Base-by-base conservation (phyloP, 176 grass and related monocot species). In the Avena insularis region DNA sequence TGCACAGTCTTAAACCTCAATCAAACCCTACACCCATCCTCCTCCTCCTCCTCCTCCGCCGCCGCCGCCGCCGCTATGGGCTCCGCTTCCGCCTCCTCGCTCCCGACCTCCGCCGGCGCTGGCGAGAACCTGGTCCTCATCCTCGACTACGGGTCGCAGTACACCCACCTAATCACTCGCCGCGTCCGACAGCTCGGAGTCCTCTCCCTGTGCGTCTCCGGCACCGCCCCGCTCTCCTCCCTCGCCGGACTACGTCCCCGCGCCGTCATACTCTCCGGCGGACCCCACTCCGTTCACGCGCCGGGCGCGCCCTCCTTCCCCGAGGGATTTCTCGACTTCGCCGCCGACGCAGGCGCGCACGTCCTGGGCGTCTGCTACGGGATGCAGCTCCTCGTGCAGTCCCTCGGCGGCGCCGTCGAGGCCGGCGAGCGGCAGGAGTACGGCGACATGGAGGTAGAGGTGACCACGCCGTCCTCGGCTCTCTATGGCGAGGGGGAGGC, bases 141-240 rank as follows among this genome's bases (percentile, higher is more conserved):
- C 82, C 95, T 97, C 4, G 95, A 95, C 81, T 97, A 61, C 33
- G 93, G 93, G 20, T 97, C 95, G 23, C 95, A 92, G 91, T 97
- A 95, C 91, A 95, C 93, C 5, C 95, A 97, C 87, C 92, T 95
- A 75, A 97, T 97, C 83, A 95, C 95, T 79, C 93, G 93, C 54
- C 85, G 93, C 68, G 92, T 97, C 45, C 91, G 95, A 13, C 95
- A 97, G 50, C 89, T 97, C 16, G 93, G 91, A 11, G 91, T 97
- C 58, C 91, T 97, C 79, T 97, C 95, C 38, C 91, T 97, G 31
- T 95, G 91, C 80, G 57, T 97, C 85, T 97, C 95, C 77, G 95
- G 95, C 82, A 95, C 95, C 12, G 75, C 82, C 49, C 80, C 95
- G 64, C 91, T 97, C 20, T 50, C 89, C 16, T 84, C 89, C 35